Percentiles rank a stretch among this genome's conserved stretches.
Evolutionary conservation across 495 filamentous ascomycete species (phyloP).

Genomic region (Pseudoneurospora amorphoporcata): DNA sequence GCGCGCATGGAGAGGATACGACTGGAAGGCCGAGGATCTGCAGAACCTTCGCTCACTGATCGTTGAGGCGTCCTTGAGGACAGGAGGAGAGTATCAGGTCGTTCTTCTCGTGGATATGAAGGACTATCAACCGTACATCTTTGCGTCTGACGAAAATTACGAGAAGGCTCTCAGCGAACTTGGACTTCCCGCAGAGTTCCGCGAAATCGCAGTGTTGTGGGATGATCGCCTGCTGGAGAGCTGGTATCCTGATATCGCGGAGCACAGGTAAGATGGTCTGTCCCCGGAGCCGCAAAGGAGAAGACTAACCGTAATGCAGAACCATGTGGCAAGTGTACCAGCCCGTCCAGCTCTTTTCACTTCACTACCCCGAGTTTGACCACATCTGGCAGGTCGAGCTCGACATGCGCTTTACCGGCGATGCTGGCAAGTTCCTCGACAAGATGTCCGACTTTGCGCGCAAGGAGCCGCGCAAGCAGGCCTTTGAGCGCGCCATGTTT

Average conservation of each 20-base stretch:
- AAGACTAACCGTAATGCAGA: conserved; percentile 5
- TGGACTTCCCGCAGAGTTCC: conserved; percentile 45
- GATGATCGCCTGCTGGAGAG: conserved; percentile 32
- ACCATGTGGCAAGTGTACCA: conserved; percentile 30
- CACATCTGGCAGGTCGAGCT: conserved; percentile 55
- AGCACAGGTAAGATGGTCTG: conserved; percentile 19
- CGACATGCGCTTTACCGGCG: conserved; percentile 47
- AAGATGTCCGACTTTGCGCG: conserved; percentile 37
- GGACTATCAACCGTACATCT: conserved; percentile 41
- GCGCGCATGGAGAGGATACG: conserved; percentile 33
- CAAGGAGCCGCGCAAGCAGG: conserved; percentile 41
- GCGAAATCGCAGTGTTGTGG: conserved; percentile 47
- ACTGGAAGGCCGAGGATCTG: conserved; percentile 32
- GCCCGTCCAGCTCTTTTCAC: conserved; percentile 46
- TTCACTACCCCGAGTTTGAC: conserved; percentile 48
- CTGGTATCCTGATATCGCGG: conserved; percentile 29
- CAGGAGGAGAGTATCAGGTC: conserved; percentile 49
- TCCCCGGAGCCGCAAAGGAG: background rate
- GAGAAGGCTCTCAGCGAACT: conserved; percentile 34
- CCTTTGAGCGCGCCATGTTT: conserved; percentile 26
- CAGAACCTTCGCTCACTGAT: conserved; percentile 45
- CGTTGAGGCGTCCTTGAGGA: conserved; percentile 42
- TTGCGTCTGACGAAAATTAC: conserved; percentile 38
- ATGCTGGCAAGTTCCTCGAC: conserved; percentile 45
- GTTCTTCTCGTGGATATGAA: conserved; percentile 50